Evolutionary conservation across 352 stramenopile species (phyloP).

Genomic region (Elongisporangium undulatum): DNA sequence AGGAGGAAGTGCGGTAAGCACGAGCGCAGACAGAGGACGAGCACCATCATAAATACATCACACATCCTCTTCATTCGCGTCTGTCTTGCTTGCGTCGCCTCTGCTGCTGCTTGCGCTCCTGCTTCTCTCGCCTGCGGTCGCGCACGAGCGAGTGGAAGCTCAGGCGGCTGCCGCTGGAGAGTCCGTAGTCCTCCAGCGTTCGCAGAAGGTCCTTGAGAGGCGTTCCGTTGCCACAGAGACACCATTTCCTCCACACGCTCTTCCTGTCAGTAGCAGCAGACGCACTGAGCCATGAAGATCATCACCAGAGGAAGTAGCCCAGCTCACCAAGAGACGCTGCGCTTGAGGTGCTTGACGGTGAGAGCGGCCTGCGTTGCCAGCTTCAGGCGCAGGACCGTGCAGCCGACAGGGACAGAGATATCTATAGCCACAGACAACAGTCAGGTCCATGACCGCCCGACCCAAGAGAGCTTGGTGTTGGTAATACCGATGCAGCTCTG

Average conservation of each 20-base stretch:
- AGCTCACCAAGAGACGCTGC: constrained; percentile 11
- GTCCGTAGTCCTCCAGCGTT: constrained; percentile 7
- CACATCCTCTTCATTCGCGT: neutral
- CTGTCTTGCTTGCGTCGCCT: neutral
- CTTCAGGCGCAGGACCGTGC: constrained; percentile 2
- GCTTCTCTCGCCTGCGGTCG: constrained; percentile 1
- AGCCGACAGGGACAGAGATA: neutral
- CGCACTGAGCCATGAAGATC: neutral
- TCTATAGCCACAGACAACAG: constrained; percentile 4
- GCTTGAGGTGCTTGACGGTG: neutral
- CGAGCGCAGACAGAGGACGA: neutral
- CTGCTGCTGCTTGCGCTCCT: neutral
- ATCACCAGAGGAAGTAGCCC: neutral
- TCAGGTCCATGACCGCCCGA: constrained; percentile 4
- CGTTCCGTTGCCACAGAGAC: constrained; percentile 6
- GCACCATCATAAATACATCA: neutral
- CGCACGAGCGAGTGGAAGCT: constrained; percentile 7
- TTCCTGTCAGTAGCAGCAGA: constrained; percentile 7
- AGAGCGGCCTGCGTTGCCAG: constrained; percentile 6
- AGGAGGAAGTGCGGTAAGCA: constrained; percentile 55
- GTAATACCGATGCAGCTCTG: constrained; percentile 6
- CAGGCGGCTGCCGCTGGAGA: constrained; percentile 9
- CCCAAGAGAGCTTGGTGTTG: neutral
- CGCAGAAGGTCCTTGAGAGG: constrained; percentile 8
- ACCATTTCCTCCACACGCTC: constrained; percentile 17